These are phyloP conservation scores for Paramecium bursaria DNA, from an alignment of 73 alveolate genomes.

Conservation along the genomic window DNA sequence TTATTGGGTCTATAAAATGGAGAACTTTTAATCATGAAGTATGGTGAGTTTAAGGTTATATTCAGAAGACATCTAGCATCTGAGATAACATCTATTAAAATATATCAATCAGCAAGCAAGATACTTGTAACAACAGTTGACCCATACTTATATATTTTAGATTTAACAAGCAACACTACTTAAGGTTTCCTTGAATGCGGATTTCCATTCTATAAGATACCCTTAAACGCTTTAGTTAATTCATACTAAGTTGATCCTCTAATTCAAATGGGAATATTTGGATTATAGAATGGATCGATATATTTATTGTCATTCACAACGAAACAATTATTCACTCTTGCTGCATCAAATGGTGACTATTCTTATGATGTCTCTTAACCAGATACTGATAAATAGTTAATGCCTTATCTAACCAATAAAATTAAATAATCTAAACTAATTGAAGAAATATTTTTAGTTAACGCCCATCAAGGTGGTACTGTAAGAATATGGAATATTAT, in stretches of 20 bases:
- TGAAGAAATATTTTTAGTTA: constrained; percentile 56
- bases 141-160: constrained; percentile 41
- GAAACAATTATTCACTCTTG: constrained; percentile 7
- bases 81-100: constrained; percentile 58
- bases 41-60: constrained; percentile 57
- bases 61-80: constrained; percentile 36
- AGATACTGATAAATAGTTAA: neutral
- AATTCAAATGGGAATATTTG: constrained; percentile 31
- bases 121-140: constrained; percentile 45
- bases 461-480: constrained; percentile 43
- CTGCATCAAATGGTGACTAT: constrained; percentile 45
- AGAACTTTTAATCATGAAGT: constrained; percentile 44
- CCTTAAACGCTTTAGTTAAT: constrained; percentile 33
- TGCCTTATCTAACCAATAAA: neutral
- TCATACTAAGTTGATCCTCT: constrained; percentile 54
- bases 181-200: constrained; percentile 44
- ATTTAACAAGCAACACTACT: neutral
- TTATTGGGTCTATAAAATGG: constrained; percentile 58
- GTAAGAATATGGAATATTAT: constrained; percentile 25
- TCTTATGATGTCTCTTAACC: neutral
- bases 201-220: constrained; percentile 49
- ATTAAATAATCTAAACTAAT: constrained; percentile 31
- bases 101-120: constrained; percentile 28
- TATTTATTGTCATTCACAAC: constrained; percentile 37
- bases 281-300: constrained; percentile 56